Conservation (phyloP, 257 asterid species). For the Solanum sparsipilum region DNA sequence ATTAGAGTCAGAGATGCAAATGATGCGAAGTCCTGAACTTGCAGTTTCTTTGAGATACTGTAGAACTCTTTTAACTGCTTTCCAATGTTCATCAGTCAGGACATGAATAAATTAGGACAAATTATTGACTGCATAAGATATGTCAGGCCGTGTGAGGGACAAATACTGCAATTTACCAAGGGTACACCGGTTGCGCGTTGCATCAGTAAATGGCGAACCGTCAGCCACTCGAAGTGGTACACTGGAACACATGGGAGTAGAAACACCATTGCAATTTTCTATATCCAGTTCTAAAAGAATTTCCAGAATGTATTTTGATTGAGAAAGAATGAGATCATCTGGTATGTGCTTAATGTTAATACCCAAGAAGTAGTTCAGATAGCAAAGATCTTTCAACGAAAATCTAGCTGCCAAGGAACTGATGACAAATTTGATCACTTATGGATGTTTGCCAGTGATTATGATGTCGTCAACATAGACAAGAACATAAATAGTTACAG, state of each 20-base stretch:
- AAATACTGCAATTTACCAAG: too few relatives aligned
- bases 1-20: too few relatives aligned
- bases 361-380: background rate
- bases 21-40: too few relatives aligned
- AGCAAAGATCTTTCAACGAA: background rate
- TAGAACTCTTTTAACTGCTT: too few relatives aligned
- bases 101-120: too few relatives aligned
- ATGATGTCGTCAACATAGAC: background rate
- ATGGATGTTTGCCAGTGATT: background rate
- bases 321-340: background rate
- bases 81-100: too few relatives aligned
- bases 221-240: background rate
- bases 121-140: too few relatives aligned
- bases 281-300: background rate
- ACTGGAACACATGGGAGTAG: background rate
- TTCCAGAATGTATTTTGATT: background rate
- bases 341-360: background rate
- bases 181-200: background rate
- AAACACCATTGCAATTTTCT: background rate
- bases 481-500: background rate
- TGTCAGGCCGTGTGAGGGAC: too few relatives aligned
- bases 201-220: background rate
- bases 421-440: background rate
- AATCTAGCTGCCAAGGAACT: background rate
- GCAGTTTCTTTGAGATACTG: too few relatives aligned